Conservation (phyloP, 176 grass and related monocot genomes). For the Microstegium vimineum region DNA sequence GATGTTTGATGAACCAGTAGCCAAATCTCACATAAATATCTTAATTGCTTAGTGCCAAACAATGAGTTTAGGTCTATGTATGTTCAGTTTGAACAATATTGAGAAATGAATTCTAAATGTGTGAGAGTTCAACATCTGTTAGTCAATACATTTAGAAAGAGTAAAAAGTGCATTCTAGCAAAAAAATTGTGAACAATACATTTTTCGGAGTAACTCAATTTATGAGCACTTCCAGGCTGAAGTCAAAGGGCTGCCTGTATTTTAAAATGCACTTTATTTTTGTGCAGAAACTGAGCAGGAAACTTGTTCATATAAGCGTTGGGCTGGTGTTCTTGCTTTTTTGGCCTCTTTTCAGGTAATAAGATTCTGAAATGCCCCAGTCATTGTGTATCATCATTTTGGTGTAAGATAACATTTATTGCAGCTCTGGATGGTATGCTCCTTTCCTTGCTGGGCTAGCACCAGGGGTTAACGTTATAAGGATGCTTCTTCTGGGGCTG, state of each 20-base stretch:
- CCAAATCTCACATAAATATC: not conserved
- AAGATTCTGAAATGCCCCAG: not conserved
- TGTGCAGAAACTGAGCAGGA: slow-evolving; percentile 77
- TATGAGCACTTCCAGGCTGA: not conserved
- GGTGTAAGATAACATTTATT: slow-evolving; percentile 27
- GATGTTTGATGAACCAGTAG: not conserved
- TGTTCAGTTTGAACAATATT: not conserved
- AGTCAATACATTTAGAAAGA: not conserved
- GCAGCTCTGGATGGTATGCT: slow-evolving; percentile 58
- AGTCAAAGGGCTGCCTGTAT: not conserved
- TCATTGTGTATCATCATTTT: not conserved
- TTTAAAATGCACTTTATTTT: slow-evolving; percentile 7
- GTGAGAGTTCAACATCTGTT: not conserved
- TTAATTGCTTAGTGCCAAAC: not conserved
- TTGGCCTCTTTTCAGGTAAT: slow-evolving; percentile 92
- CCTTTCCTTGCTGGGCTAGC: slow-evolving; percentile 77
- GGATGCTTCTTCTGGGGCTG: slow-evolving; percentile 76
- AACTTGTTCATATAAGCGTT: slow-evolving; percentile 84
- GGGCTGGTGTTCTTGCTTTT: slow-evolving; percentile 86
- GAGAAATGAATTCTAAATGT: not conserved
- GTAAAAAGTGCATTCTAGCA: not conserved
- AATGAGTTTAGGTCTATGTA: not conserved
- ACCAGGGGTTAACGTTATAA: slow-evolving; percentile 72
- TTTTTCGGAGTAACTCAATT: not conserved
- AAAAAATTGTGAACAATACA: not conserved